phyloP scores from a whole-genome alignment of 169 alveolate genomes.

The Cryptosporidium parvum region DNA sequence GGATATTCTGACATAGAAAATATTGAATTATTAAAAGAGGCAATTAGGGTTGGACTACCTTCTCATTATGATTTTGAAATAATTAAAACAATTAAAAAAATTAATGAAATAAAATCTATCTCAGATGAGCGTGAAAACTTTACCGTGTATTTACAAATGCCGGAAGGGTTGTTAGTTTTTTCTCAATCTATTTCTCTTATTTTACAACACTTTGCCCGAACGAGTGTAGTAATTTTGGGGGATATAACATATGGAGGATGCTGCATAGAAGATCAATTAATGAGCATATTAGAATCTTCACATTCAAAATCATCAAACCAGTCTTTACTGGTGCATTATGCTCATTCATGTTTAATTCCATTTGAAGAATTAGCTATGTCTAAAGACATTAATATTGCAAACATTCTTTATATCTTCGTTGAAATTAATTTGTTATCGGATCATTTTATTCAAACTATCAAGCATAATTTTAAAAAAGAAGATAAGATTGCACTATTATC shows the following conservation, averaged over 20 bases:
- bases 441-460: conserved; percentile 89
- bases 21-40: conserved; percentile 79
- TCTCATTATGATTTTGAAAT: conserved; percentile 96
- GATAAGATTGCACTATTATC: conserved; percentile 88
- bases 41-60: conserved; percentile 91
- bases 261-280: conserved; percentile 96
- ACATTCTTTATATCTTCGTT: conserved; percentile 95
- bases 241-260: conserved; percentile 99
- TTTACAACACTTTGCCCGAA: conserved; percentile 86
- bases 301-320: conserved; percentile 83
- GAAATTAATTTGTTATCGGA: conserved; percentile 92
- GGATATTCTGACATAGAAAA: conserved; percentile 24
- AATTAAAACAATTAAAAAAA: conserved; percentile 90
- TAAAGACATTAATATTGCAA: conserved; percentile 79
- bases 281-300: conserved; percentile 5
- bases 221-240: conserved; percentile 84
- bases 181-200: conserved; percentile 91
- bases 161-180: conserved; percentile 94
- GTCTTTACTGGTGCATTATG: conserved; percentile 97
- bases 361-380: conserved; percentile 81
- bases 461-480: conserved; percentile 79
- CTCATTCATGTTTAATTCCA: conserved; percentile 98
- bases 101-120: conserved; percentile 83
- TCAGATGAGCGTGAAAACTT: conserved; percentile 65
- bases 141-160: conserved; percentile 95